phyloP scores from a whole-genome alignment of 2,329 filamentous ascomycete species.

The Zalaria sp. region DNA sequence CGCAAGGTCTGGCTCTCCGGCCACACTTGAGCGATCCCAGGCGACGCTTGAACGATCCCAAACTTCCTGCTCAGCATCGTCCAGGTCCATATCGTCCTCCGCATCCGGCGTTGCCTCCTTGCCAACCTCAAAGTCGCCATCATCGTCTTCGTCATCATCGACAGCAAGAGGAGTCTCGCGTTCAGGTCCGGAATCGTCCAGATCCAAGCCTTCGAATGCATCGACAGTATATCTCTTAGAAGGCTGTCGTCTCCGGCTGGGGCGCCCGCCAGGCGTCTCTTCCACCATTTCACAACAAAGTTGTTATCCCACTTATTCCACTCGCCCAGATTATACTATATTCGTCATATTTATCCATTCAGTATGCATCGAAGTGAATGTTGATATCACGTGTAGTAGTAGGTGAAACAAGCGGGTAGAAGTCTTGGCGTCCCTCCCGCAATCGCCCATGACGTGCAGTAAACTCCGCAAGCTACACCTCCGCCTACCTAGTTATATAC shows the following conservation, averaged over 20 bases:
- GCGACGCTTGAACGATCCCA: conserved; percentile 16
- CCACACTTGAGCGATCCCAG: conserved; percentile 16
- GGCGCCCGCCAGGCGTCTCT: not conserved
- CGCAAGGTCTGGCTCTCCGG: conserved; percentile 22
- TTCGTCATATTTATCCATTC: too few relatives aligned
- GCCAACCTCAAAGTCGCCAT: conserved; percentile 21
- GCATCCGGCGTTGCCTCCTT: conserved; percentile 14
- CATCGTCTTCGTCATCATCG: conserved; percentile 15
- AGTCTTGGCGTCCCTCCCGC: too few relatives aligned
- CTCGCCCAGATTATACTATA: too few relatives aligned
- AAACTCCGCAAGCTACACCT: too few relatives aligned
- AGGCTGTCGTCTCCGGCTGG: conserved; percentile 4
- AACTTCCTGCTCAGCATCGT: conserved; percentile 19
- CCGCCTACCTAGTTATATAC: too few relatives aligned
- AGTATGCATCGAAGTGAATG: too few relatives aligned
- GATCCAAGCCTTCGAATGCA: conserved; percentile 19
- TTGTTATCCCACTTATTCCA: too few relatives aligned
- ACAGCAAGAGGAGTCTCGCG: not conserved
- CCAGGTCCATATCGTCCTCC: conserved; percentile 17
- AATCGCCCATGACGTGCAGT: too few relatives aligned
- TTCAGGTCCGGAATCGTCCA: conserved; percentile 16
- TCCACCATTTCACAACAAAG: too few relatives aligned
- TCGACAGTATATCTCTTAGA: conserved; percentile 19
- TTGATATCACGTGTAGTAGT: too few relatives aligned
- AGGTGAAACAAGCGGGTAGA: too few relatives aligned